phyloP scores from a whole-genome alignment of 176 grass and related monocot genomes.

The Saccharum spontaneum region DNA sequence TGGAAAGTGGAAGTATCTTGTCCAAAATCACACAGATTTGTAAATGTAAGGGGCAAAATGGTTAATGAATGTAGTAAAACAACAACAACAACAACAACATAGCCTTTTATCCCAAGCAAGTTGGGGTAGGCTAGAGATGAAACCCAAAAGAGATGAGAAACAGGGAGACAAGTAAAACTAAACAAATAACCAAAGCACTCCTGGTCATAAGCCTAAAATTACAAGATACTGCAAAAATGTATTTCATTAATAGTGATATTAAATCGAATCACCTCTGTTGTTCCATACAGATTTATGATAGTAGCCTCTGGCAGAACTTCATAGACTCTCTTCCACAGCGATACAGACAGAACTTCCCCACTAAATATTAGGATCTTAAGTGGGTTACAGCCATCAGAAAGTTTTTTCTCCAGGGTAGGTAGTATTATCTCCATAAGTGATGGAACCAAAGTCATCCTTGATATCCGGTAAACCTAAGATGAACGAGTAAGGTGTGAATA shows the following conservation, averaged over 20 bases:
- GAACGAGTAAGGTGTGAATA: slow-evolving; percentile 22
- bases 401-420: slow-evolving; percentile 39
- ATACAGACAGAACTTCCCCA: slow-evolving; percentile 58
- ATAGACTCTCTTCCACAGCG: slow-evolving; percentile 60
- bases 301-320: slow-evolving; percentile 61
- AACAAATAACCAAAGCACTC: slow-evolving; percentile 8
- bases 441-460: slow-evolving; percentile 81
- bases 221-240: neutral
- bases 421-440: slow-evolving; percentile 73
- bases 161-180: too few relatives aligned
- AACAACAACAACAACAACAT: too few relatives aligned
- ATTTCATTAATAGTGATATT: neutral
- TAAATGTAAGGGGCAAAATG: neutral
- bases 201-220: neutral
- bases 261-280: slow-evolving; percentile 68
- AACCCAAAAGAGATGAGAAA: too few relatives aligned
- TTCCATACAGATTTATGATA: slow-evolving; percentile 86
- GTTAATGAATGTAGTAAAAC: neutral
- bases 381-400: slow-evolving; percentile 45
- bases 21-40: neutral
- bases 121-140: too few relatives aligned
- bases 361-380: slow-evolving; percentile 84
- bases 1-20: neutral
- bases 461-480: slow-evolving; percentile 59
- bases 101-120: too few relatives aligned